Evolutionary conservation across 2,329 filamentous ascomycete genomes (phyloP), one percentile per base, ranked within the genome.

Genomic region (Basipetospora chlamydospora): DNA sequence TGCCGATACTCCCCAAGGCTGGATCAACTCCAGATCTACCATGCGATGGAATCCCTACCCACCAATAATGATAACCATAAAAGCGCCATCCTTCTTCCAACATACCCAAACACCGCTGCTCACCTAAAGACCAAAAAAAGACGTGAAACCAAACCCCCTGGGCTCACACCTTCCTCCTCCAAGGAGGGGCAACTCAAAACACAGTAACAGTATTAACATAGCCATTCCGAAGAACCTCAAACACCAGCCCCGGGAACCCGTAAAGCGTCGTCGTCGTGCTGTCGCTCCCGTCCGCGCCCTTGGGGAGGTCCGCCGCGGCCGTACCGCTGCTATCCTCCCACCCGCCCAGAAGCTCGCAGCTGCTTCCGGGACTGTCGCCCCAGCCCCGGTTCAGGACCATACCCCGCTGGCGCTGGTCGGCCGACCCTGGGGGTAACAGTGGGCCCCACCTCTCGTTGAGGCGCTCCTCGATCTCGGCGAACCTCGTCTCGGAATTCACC

Each of bases 161-260:
- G n/a, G n/a, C n/a, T n/a, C n/a, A n/a, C n/a, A n/a, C n/a, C n/a
- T n/a, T n/a, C n/a, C n/a, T n/a, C n/a, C n/a, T n/a, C n/a, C n/a
- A n/a, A n/a, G n/a, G n/a, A n/a, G n/a, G n/a, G n/a, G n/a, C 11
- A 20, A n/a, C 20, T 71, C 54, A 94, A 61, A 87, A 94, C 17
- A 94, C 77, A 8, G 88, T 96, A 53, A 96, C 64, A 18, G 83
- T 81, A 56, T 85, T 92, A 17, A 98, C 82, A 42, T 76, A 79
- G 4, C 83, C 86, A 51, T 93, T 95, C 73, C 83, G 87, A 55
- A 96, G 59, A 20, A 98, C 88, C 59, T 98, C 90, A 60, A 98
- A 96, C 32, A 95, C 75, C 56, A 96, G 61, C 0, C 90, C 88
- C 0, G 90, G 88, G 50, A 95, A 95, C 1, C 88, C 87, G 60